phyloP scores from a whole-genome alignment of 768 basidiomycete genomes.

The Podaxis rugospora region DNA sequence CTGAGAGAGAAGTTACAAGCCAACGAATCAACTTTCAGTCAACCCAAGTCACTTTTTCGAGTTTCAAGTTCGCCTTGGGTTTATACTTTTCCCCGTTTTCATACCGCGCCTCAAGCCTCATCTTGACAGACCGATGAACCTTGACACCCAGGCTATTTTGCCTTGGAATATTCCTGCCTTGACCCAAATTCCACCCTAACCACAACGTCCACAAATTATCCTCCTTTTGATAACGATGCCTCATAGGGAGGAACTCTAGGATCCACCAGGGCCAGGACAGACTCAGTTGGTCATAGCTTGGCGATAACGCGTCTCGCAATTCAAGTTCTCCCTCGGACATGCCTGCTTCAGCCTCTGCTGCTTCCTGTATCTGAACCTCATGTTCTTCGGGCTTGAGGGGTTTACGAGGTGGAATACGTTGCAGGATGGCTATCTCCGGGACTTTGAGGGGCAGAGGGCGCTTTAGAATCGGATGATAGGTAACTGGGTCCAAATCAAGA shows the following conservation, averaged over 20 bases:
- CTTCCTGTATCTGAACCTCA: constrained; percentile 24
- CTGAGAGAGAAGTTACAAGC: neutral
- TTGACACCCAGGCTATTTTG: constrained; percentile 33
- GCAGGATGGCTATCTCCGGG: constrained; percentile 15
- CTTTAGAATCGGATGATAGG: constrained; percentile 31
- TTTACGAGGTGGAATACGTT: constrained; percentile 12
- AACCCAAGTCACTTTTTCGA: constrained; percentile 29
- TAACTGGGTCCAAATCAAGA: constrained; percentile 27
- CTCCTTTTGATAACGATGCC: constrained; percentile 30
- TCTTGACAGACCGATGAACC: constrained; percentile 47
- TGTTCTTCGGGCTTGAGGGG: constrained; percentile 41
- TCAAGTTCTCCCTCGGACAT: constrained; percentile 64
- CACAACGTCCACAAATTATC: constrained; percentile 25
- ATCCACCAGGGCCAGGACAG: constrained; percentile 57
- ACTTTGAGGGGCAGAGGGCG: constrained; percentile 27
- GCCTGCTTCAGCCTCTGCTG: constrained; percentile 26
- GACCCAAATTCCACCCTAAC: constrained; percentile 29
- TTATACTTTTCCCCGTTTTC: constrained; percentile 29
- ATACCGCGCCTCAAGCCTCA: constrained; percentile 47
- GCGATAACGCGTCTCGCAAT: constrained; percentile 50
- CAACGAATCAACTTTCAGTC: constrained; percentile 21
- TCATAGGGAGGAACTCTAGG: constrained; percentile 52
- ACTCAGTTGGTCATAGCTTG: constrained; percentile 56
- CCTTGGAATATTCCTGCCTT: constrained; percentile 36
- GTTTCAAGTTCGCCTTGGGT: constrained; percentile 32